phyloP scores from a whole-genome alignment of 768 basidiomycete genomes.

The Pulveroboletus ravenelii region DNA sequence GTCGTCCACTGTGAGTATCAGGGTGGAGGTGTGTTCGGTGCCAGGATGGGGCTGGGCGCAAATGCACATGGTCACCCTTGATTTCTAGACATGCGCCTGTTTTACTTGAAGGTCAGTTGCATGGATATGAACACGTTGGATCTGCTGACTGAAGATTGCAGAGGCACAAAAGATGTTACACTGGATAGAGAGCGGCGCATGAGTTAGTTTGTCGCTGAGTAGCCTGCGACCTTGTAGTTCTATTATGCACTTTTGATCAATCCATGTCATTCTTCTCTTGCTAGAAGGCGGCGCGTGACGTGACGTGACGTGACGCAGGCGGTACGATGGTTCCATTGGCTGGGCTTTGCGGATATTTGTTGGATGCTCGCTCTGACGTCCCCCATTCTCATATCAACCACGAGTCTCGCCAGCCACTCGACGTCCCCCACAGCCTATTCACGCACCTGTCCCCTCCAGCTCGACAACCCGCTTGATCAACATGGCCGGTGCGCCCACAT shows the following conservation, averaged over 20 bases:
- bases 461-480: not conserved
- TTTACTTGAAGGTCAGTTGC: constrained; percentile 20
- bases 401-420: not conserved
- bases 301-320: constrained; percentile 31
- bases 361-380: constrained; percentile 21
- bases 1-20: not conserved
- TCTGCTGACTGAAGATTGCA: constrained; percentile 6
- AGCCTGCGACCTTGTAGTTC: constrained; percentile 27
- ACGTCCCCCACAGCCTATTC: not conserved
- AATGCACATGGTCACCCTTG: constrained; percentile 2
- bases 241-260: constrained; percentile 26
- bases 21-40: constrained; percentile 5
- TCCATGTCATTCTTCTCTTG: constrained; percentile 4
- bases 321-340: constrained; percentile 5
- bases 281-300: constrained; percentile 14
- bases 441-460: not conserved
- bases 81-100: constrained; percentile 10
- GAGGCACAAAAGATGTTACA: constrained; percentile 5
- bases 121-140: not conserved
- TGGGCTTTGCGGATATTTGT: constrained; percentile 25
- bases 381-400: constrained; percentile 10
- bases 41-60: constrained; percentile 8
- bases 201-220: constrained; percentile 22
- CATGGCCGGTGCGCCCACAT: constrained; percentile 29
- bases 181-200: constrained; percentile 13